These are phyloP conservation scores for Didymella segeticola DNA, from an alignment of 2,329 filamentous ascomycete genomes.

Conservation along the genomic window DNA sequence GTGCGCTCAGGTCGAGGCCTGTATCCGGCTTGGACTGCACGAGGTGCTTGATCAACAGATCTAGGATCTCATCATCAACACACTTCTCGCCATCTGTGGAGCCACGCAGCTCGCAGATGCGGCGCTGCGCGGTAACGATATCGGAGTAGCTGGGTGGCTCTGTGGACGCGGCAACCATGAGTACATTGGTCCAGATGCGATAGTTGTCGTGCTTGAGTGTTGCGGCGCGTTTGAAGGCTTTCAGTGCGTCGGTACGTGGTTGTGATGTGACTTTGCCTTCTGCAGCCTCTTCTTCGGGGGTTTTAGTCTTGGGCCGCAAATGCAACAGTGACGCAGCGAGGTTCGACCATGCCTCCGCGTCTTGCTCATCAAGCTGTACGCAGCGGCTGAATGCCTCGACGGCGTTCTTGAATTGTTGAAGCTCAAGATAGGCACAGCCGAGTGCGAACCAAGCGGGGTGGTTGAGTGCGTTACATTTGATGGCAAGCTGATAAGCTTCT, in stretches of 20 bases:
- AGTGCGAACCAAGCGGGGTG: conserved; percentile 87
- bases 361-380: conserved; percentile 84
- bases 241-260: conserved; percentile 75
- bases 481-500: conserved; percentile 78
- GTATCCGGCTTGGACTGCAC: conserved; percentile 51
- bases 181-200: conserved; percentile 96
- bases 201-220: conserved; percentile 83
- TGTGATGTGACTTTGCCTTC: conserved; percentile 34
- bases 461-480: conserved; percentile 81
- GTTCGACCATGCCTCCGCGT: conserved; percentile 95
- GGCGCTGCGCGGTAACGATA: conserved; percentile 75
- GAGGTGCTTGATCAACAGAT: conserved; percentile 74
- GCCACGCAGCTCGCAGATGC: conserved; percentile 76
- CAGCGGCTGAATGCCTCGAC: conserved; percentile 83
- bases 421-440: conserved; percentile 83
- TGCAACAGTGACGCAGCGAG: conserved; percentile 83
- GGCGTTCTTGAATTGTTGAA: conserved; percentile 78
- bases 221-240: conserved; percentile 86
- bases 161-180: conserved; percentile 82
- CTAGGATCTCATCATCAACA: conserved; percentile 76
- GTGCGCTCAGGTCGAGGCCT: conserved; percentile 51
- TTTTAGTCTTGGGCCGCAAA: conserved; percentile 59
- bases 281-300: conserved; percentile 41
- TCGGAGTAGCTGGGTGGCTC: conserved; percentile 77
- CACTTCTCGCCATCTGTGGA: conserved; percentile 73